Base-by-base conservation (phyloP, 306 rosid genomes). In the Citrullus amarus region DNA sequence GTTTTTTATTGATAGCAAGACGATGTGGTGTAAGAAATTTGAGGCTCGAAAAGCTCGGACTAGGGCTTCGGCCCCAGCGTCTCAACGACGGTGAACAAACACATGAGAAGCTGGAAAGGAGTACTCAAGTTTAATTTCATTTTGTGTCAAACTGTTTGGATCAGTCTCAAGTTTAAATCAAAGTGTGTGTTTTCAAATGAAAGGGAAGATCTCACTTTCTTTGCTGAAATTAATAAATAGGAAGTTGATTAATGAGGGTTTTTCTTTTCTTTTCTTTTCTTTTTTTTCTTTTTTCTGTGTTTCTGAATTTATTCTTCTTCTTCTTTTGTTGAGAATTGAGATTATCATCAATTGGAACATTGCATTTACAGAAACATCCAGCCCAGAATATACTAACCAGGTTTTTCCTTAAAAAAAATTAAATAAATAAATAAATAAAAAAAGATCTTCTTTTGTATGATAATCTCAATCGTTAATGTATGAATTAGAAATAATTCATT, bases 11-110 rank as follows among this genome's bases (percentile, higher is more conserved):
- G 81, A 85, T 14, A 36, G 50, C 2, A 79, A 51, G 38, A 84
- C 85, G 7, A 60, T 87, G 55, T 76, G 90, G 86, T 87, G 90
- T 30, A 84, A 87, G 79, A 87, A 15, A 56, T 87, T 51, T 18
- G 80, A 80, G 22, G 51, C 83, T 46, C 81, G 72, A 50, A 62
- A 60, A 75, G 13, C 62, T 82, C 75, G 75, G 3, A 20, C 17
- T 6, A 69, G 38, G 36, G 20, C n/a, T 65, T 38, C 11, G 12
- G 46, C 15, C 34, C 16, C 32, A 2, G 20, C 5, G 4, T 62
- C 43, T 62, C 28, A 8, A 17, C 48, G 50, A 7, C 25, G 25
- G 7, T 36, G 7, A 65, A 32, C 41, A 61, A 4, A 46, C 2
- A 43, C 15, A 46, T 2, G 14, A 11, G 15, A 46, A 11, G 53